A percentile compares a stretch with the other conserved stretches of the same genome.
phyloP scores from a whole-genome alignment of 2,329 filamentous ascomycete species.

The Ophiostoma populinum region DNA sequence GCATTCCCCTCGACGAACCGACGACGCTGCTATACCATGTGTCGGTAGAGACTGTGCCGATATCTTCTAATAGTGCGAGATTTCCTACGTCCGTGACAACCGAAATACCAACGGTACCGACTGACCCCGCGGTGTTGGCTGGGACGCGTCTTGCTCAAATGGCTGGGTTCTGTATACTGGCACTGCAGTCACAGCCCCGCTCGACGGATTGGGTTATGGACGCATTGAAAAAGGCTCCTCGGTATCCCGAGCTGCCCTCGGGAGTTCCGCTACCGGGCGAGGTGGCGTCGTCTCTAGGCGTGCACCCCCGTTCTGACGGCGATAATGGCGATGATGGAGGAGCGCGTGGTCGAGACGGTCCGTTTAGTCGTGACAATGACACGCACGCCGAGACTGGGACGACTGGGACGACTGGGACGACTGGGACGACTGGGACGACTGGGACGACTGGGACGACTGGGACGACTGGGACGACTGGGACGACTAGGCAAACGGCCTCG shows the following conservation, averaged over 20 bases:
- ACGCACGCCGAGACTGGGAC: background rate
- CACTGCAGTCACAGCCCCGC: background rate
- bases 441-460: background rate
- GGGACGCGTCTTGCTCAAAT: background rate
- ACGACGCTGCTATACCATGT: background rate
- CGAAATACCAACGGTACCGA: background rate
- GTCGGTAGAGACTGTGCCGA: background rate
- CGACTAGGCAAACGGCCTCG: background rate
- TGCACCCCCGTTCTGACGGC: background rate
- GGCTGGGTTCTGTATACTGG: background rate
- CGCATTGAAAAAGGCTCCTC: background rate
- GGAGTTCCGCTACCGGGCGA: background rate
- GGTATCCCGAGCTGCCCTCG: background rate
- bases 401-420: background rate
- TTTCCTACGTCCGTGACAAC: background rate
- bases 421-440: background rate
- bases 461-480: background rate
- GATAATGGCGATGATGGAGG: background rate
- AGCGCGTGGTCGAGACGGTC: background rate
- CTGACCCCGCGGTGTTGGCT: background rate
- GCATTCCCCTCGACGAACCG: background rate
- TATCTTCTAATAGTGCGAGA: background rate
- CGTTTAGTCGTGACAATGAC: background rate
- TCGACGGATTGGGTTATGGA: background rate
- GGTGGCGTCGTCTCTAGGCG: background rate